These are phyloP conservation scores for Aspergillus clavatus DNA, from an alignment of 2,329 filamentous ascomycete genomes.

Conservation along the genomic window DNA sequence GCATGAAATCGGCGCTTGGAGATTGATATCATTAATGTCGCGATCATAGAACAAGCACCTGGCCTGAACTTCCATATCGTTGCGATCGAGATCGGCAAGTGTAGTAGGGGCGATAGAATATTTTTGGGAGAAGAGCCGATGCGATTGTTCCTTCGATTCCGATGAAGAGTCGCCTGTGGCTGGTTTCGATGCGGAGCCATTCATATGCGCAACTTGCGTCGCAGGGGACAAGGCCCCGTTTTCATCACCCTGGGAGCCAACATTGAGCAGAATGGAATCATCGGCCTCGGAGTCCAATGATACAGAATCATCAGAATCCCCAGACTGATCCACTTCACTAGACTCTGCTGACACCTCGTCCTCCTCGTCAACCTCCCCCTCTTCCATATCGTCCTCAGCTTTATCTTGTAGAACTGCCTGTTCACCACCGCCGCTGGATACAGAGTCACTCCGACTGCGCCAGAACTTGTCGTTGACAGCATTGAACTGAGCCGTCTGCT, in stretches of 20 bases:
- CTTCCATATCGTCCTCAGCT: constrained; percentile 18
- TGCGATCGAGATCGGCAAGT: constrained; percentile 35
- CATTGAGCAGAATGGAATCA: constrained; percentile 41
- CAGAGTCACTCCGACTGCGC: constrained; percentile 34
- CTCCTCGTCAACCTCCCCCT: constrained; percentile 26
- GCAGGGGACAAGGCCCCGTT: constrained; percentile 13
- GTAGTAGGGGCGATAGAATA: constrained; percentile 31
- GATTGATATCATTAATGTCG: constrained; percentile 35
- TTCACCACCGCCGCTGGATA: constrained; percentile 15
- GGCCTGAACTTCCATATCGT: constrained; percentile 39
- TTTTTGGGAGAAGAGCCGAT: constrained; percentile 29
- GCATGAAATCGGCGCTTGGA: constrained; percentile 40
- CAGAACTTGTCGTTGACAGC: constrained; percentile 36
- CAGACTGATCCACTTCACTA: constrained; percentile 15
- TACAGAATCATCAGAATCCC: constrained; percentile 29
- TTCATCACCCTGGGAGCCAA: constrained; percentile 23
- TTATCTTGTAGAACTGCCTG: constrained; percentile 8
- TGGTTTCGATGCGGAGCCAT: background rate
- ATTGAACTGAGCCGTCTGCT: constrained; percentile 25
- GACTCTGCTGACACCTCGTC: constrained; percentile 14
- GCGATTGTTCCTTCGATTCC: constrained; percentile 32
- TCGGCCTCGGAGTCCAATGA: constrained; percentile 35
- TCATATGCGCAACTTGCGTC: constrained; percentile 8
- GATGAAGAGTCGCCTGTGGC: constrained; percentile 1
- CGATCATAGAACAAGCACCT: constrained; percentile 39